Evolutionary conservation across 1,284 basidiomycete genomes (phyloP).

Genomic region (Retiboletus flavoniger): DNA sequence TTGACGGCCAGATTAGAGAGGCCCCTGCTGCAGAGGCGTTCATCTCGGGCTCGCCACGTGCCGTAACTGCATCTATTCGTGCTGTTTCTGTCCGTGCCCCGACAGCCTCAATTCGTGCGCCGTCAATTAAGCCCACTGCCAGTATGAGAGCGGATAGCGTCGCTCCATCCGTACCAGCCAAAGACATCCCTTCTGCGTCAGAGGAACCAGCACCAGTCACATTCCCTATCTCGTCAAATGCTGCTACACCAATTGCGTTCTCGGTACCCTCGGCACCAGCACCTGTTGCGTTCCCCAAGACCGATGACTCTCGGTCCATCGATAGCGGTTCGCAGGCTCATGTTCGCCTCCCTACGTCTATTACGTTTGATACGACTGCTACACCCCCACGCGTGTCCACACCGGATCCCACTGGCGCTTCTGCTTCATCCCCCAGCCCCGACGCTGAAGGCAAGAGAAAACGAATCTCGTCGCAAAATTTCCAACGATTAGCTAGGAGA

Average conservation of each 20-base stretch:
- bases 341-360: constrained; percentile 28
- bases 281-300: constrained; percentile 45
- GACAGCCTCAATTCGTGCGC: constrained; percentile 21
- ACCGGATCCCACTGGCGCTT: constrained; percentile 49
- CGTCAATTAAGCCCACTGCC: constrained; percentile 27
- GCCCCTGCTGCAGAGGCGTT: constrained; percentile 2
- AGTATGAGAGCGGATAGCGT: constrained; percentile 26
- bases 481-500: constrained; percentile 71
- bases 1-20: constrained; percentile 11
- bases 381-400: constrained; percentile 54
- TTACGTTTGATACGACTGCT: constrained; percentile 51
- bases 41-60: constrained; percentile 22
- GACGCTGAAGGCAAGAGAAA: constrained; percentile 73
- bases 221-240: constrained; percentile 13
- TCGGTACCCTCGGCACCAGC: constrained; percentile 27
- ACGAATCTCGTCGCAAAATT: constrained; percentile 78
- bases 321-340: constrained; percentile 31
- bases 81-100: constrained; percentile 20
- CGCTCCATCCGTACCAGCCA: constrained; percentile 30
- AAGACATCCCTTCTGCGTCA: constrained; percentile 13
- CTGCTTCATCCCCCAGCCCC: constrained; percentile 58
- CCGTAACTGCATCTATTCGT: constrained; percentile 18
- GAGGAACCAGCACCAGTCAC: constrained; percentile 12
- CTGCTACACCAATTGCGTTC: constrained; percentile 26
- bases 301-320: constrained; percentile 33